Conservation (phyloP, 768 basidiomycete genomes). For the Chalciporus pseudorubinellus region DNA sequence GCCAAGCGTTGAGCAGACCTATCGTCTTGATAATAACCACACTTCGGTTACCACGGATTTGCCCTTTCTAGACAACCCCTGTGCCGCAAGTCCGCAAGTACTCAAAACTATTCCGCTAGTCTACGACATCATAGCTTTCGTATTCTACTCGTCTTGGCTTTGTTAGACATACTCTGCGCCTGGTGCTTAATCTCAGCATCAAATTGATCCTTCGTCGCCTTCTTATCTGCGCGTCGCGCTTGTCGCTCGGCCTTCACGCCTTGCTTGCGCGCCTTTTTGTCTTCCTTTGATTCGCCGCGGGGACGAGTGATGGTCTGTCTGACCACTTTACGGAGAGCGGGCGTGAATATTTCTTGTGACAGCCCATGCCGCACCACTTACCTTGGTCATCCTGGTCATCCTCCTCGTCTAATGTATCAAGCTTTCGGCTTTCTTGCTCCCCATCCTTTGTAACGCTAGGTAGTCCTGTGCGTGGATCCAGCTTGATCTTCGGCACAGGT, state of each 20-base stretch:
- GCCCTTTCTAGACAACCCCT: conserved; percentile 13
- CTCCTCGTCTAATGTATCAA: conserved; percentile 27
- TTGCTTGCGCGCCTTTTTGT: conserved; percentile 69
- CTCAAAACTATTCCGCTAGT: not conserved
- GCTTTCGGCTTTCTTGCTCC: conserved; percentile 6
- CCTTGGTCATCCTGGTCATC: conserved; percentile 26
- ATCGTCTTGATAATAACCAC: not conserved
- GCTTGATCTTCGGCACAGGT: conserved; percentile 57
- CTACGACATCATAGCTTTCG: conserved; percentile 20
- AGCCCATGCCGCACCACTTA: conserved; percentile 9
- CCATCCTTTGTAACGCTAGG: conserved; percentile 48
- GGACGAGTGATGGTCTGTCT: conserved; percentile 61
- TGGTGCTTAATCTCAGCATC: conserved; percentile 61
- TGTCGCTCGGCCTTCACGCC: conserved; percentile 68
- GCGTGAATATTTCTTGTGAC: conserved; percentile 1
- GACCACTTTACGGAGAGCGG: conserved; percentile 1
- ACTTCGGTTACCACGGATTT: conserved; percentile 7
- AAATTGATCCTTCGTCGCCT: conserved; percentile 61
- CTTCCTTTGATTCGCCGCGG: conserved; percentile 73
- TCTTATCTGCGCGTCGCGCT: conserved; percentile 64
- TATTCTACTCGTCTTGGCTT: conserved; percentile 32
- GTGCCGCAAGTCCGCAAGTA: too few species aligned
- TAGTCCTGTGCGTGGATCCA: conserved; percentile 78
- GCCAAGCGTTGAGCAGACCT: too few species aligned
- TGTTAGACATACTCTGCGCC: conserved; percentile 45